Conservation (phyloP, 2,329 filamentous ascomycete genomes). For the Ophioceras dolichostomum region DNA sequence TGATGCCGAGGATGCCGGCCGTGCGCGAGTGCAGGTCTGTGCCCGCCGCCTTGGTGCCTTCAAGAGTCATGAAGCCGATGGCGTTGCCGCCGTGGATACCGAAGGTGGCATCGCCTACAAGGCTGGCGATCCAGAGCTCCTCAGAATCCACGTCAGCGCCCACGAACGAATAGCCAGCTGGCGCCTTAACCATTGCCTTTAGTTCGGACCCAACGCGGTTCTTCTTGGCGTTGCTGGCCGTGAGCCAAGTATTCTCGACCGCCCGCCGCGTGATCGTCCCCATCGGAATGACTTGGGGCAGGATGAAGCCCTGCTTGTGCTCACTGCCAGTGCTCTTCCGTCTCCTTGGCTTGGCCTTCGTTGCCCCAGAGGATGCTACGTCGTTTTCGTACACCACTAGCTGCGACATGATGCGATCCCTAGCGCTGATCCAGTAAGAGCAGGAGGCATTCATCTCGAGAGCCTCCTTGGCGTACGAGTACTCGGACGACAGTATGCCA, state of each 20-base stretch:
- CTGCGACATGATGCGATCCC: constrained; percentile 87
- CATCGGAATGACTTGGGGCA: constrained; percentile 96
- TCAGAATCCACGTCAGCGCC: constrained; percentile 96
- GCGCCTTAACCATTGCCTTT: constrained; percentile 92
- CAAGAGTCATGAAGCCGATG: constrained; percentile 97
- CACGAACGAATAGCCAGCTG: constrained; percentile 83
- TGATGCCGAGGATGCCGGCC: constrained; percentile 83
- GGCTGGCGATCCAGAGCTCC: constrained; percentile 94
- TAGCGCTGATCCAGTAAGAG: constrained; percentile 96
- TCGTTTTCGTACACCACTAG: constrained; percentile 71
- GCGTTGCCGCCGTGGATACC: constrained; percentile 92
- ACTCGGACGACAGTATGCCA: constrained; percentile 77
- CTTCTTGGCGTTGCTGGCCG: constrained; percentile 90
- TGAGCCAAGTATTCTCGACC: constrained; percentile 97
- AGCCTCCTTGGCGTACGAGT: constrained; percentile 81
- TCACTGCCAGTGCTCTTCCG: constrained; percentile 7
- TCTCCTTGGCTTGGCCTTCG: neutral
- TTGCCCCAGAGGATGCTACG: constrained; percentile 30
- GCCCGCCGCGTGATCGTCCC: constrained; percentile 89
- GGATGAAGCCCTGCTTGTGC: constrained; percentile 58
- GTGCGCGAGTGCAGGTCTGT: constrained; percentile 94
- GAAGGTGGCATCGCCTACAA: constrained; percentile 91
- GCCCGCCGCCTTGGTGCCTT: constrained; percentile 86
- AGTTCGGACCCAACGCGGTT: constrained; percentile 94
- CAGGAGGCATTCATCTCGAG: constrained; percentile 98